Conservation (phyloP, 495 filamentous ascomycete species). For the Emericellopsis terricola region DNA sequence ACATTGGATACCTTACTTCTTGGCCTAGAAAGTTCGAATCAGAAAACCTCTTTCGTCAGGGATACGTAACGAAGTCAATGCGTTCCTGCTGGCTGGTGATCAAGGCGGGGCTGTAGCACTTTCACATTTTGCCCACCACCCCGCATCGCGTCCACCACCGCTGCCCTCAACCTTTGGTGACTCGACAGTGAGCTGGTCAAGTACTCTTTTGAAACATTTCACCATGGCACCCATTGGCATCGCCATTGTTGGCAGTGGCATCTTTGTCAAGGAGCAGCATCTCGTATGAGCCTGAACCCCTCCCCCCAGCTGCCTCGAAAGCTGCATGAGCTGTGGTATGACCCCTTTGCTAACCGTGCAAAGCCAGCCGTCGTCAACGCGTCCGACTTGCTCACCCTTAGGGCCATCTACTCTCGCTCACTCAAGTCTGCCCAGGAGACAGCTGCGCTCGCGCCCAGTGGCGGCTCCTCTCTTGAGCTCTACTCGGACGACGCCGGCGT, state of each 20-base stretch:
- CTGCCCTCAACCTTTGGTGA: too few relatives aligned
- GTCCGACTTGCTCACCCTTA: constrained; percentile 25
- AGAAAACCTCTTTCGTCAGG: too few relatives aligned
- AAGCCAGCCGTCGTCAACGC: constrained; percentile 35
- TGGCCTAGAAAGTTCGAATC: too few relatives aligned
- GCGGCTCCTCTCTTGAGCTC: constrained; percentile 23
- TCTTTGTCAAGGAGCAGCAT: constrained; percentile 25
- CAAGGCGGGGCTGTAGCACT: too few relatives aligned
- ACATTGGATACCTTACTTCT: too few relatives aligned
- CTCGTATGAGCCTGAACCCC: constrained; percentile 10
- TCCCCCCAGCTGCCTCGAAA: background rate
- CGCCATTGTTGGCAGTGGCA: constrained; percentile 51
- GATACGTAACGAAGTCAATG: too few relatives aligned
- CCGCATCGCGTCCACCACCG: too few relatives aligned
- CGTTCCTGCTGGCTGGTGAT: too few relatives aligned
- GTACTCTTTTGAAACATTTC: too few relatives aligned
- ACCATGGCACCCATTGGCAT: constrained; percentile 10
- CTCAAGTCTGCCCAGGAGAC: constrained; percentile 21
- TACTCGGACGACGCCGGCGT: constrained; percentile 41
- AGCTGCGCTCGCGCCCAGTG: constrained; percentile 13
- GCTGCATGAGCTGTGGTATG: background rate
- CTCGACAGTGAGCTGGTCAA: too few relatives aligned
- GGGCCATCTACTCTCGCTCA: constrained; percentile 46
- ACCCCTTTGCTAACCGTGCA: background rate
- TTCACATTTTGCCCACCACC: too few relatives aligned